These are phyloP conservation scores for Ophiorrhiza pumila DNA, from an alignment of 257 asterid species.

Conservation along the genomic window DNA sequence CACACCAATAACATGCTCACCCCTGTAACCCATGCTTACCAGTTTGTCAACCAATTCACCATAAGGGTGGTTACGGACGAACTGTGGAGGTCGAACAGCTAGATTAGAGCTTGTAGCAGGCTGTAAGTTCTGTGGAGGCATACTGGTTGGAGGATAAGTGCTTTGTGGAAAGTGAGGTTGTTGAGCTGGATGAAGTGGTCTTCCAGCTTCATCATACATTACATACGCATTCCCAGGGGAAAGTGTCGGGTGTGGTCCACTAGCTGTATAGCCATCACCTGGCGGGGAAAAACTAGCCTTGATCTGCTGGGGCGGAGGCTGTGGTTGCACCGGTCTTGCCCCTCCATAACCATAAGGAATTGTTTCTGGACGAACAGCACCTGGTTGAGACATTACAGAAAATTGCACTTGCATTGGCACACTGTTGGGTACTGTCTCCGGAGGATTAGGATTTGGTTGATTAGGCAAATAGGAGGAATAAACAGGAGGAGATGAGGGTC, in stretches of 20 bases:
- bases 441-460: constrained; percentile 56
- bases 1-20: constrained; percentile 58
- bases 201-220: constrained; percentile 67
- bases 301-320: constrained; percentile 49
- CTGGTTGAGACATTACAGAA: constrained; percentile 49
- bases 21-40: constrained; percentile 84
- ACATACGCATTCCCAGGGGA: constrained; percentile 60
- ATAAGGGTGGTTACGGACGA: constrained; percentile 59
- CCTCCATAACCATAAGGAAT: constrained; percentile 56
- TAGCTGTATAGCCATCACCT: constrained; percentile 57
- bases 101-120: constrained; percentile 44
- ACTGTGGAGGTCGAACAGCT: constrained; percentile 47
- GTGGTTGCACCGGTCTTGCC: constrained; percentile 63
- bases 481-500: constrained; percentile 59
- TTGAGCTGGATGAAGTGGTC: constrained; percentile 53
- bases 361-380: constrained; percentile 47
- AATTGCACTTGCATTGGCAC: constrained; percentile 65
- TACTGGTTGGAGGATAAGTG: constrained; percentile 56
- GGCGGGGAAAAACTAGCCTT: constrained; percentile 51
- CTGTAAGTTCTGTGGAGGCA: constrained; percentile 52
- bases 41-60: constrained; percentile 81
- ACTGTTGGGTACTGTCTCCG: constrained; percentile 62
- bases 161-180: constrained; percentile 69
- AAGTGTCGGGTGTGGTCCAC: constrained; percentile 61
- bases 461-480: constrained; percentile 52